phyloP scores from a whole-genome alignment of 164 flowering plant genomes.

The Tetrastigma voinierianum region DNA sequence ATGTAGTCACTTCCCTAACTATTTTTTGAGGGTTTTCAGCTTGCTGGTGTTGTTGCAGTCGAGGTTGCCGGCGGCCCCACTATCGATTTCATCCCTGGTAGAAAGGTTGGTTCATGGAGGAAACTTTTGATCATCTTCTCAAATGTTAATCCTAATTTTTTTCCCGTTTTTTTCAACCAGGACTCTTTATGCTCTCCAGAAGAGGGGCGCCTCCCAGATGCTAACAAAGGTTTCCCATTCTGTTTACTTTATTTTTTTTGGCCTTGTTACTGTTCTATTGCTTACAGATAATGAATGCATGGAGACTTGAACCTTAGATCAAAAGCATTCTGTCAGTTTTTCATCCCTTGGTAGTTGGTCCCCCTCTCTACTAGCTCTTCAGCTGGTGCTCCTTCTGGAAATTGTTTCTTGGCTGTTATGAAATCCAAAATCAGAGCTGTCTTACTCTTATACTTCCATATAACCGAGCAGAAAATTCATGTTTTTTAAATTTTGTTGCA shows the following conservation, averaged over 20 bases:
- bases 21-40: conserved; percentile 21
- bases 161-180: conserved; percentile 13
- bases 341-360: too few relatives aligned
- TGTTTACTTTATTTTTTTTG: neutral
- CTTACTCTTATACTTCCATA: neutral
- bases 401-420: neutral
- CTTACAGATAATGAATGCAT: neutral
- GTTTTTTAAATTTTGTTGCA: neutral
- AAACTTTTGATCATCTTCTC: neutral
- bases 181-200: conserved; percentile 27
- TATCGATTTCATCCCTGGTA: conserved; percentile 40
- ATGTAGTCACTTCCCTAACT: neutral
- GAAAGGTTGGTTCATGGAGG: conserved; percentile 25
- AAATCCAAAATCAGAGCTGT: neutral
- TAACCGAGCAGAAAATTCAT: neutral
- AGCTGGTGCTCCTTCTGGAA: neutral
- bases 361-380: neutral
- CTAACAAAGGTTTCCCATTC: conserved; percentile 22
- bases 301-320: neutral
- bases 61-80: conserved; percentile 45
- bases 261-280: neutral
- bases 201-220: conserved; percentile 50
- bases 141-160: too few relatives aligned
- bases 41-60: conserved; percentile 47
- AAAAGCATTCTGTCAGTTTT: neutral